Conservation (phyloP, 1,284 basidiomycete genomes). For the Tilletia setariae region DNA sequence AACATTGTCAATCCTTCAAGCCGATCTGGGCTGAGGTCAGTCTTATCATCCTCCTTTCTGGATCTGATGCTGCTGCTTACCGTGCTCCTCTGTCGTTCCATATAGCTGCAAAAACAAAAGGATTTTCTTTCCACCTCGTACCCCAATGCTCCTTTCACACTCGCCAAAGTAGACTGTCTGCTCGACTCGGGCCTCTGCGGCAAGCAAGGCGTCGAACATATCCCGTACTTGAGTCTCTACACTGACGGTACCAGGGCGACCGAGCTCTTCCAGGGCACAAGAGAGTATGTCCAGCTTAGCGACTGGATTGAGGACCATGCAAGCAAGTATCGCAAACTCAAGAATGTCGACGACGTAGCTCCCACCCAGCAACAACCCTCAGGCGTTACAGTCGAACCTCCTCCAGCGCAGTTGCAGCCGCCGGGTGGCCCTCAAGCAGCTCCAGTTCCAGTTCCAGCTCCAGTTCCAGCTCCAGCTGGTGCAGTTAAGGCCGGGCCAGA, state of each 20-base stretch:
- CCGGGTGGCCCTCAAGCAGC: conserved; percentile 4
- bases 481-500: conserved; percentile 19
- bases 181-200: conserved; percentile 42
- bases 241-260: conserved; percentile 37
- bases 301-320: conserved; percentile 41
- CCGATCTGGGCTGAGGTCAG: conserved; percentile 3
- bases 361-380: conserved; percentile 1
- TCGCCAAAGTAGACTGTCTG: conserved; percentile 50
- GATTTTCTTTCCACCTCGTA: conserved; percentile 60
- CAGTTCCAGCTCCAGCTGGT: conserved; percentile 17
- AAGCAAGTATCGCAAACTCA: conserved; percentile 29
- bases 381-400: neutral
- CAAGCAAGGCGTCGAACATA: conserved; percentile 34
- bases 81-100: conserved; percentile 60
- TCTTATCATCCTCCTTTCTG: neutral
- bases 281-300: conserved; percentile 41
- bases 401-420: neutral
- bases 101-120: conserved; percentile 64
- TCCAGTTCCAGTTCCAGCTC: conserved; percentile 10
- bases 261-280: conserved; percentile 33
- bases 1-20: neutral
- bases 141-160: conserved; percentile 41
- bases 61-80: neutral
- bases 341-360: conserved; percentile 28
- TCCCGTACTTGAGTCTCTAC: conserved; percentile 39